These are phyloP conservation scores for Colletotrichum sojae DNA, from an alignment of 2,329 filamentous ascomycete species.

Conservation along the genomic window DNA sequence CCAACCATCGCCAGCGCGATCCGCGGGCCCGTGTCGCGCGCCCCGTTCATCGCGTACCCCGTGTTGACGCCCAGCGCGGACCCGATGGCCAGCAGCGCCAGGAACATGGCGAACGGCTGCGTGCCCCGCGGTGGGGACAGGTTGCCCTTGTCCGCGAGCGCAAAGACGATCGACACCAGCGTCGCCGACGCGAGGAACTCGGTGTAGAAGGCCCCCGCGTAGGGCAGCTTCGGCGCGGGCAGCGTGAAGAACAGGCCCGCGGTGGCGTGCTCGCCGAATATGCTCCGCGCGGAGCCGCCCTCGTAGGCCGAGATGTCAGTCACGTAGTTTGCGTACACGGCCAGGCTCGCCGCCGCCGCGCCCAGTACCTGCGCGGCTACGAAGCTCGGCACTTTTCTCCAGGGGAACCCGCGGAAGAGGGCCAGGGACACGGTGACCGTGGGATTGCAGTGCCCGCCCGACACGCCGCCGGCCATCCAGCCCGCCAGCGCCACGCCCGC, in stretches of 20 bases:
- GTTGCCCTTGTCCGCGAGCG: constrained; percentile 54
- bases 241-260: constrained; percentile 49
- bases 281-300: constrained; percentile 50
- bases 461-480: constrained; percentile 45
- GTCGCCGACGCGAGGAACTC: constrained; percentile 53
- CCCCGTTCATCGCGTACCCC: constrained; percentile 54
- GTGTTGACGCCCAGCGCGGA: constrained; percentile 55
- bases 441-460: constrained; percentile 52
- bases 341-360: constrained; percentile 45
- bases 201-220: constrained; percentile 52
- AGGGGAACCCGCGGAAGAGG: constrained; percentile 55
- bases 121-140: constrained; percentile 55
- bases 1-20: constrained; percentile 51
- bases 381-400: constrained; percentile 50
- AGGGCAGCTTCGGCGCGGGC: constrained; percentile 44
- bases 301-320: constrained; percentile 49
- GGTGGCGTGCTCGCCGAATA: constrained; percentile 49
- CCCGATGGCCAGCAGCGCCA: constrained; percentile 53
- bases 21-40: constrained; percentile 54
- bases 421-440: constrained; percentile 53
- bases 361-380: constrained; percentile 47
- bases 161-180: constrained; percentile 54
- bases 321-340: constrained; percentile 40
- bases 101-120: constrained; percentile 53
- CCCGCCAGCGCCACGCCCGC: constrained; percentile 34